These are phyloP conservation scores for Obelidium mucronatum DNA, from an alignment of 192 early-diverging fungal genomes.

Conservation along the genomic window DNA sequence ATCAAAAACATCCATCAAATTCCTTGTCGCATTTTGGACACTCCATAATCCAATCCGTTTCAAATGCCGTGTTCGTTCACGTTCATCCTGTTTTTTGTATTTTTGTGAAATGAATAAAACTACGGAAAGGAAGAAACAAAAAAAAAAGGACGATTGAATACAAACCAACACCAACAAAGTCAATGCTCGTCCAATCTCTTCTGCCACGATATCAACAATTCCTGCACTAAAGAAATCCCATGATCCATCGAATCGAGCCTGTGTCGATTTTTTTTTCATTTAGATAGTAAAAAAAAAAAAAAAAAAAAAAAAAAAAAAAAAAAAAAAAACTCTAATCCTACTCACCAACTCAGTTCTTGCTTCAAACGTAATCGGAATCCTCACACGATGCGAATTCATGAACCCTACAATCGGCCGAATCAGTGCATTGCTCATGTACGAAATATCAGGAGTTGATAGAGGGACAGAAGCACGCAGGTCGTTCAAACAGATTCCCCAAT, in stretches of 20 bases:
- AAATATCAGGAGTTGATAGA: slow-evolving; percentile 69
- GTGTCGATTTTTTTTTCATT: slow-evolving; percentile 46
- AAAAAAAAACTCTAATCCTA: no score
- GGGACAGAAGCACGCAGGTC: slow-evolving; percentile 92
- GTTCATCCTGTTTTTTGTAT: slow-evolving; percentile 60
- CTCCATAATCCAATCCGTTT: slow-evolving; percentile 93
- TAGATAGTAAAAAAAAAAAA: not conserved
- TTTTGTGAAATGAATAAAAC: slow-evolving; percentile 70
- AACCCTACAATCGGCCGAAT: slow-evolving; percentile 93
- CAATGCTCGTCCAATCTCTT: slow-evolving; percentile 85
- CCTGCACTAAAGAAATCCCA: slow-evolving; percentile 91
- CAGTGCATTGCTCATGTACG: slow-evolving; percentile 82
- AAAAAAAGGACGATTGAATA: not conserved
- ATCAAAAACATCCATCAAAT: slow-evolving; percentile 75
- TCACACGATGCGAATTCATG: slow-evolving; percentile 91
- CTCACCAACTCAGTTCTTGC: slow-evolving; percentile 77
- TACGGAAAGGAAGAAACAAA: slow-evolving; percentile 58
- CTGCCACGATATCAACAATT: slow-evolving; percentile 74
- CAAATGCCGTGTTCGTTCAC: slow-evolving; percentile 79
- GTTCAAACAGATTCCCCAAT: slow-evolving; percentile 86
- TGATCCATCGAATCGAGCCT: slow-evolving; percentile 77
- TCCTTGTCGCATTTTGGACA: slow-evolving; percentile 74
- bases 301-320: no score
- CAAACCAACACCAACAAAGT: slow-evolving; percentile 67
- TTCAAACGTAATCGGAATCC: slow-evolving; percentile 82